These are phyloP conservation scores for Mycena belliarum DNA, from an alignment of 768 basidiomycete genomes.

Conservation along the genomic window DNA sequence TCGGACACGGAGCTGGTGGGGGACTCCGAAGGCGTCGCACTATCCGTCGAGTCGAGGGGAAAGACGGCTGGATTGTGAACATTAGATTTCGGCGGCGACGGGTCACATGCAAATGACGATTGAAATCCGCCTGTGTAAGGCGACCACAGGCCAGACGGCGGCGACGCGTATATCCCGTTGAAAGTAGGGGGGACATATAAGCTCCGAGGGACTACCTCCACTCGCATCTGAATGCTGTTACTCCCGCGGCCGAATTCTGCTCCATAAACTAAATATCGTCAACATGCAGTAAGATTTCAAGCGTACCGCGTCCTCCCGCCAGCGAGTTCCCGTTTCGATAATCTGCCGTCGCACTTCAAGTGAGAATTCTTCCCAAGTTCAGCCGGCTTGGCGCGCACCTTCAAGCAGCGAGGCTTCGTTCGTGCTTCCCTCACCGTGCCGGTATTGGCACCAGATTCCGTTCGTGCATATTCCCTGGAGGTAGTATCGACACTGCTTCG, in stretches of 20 bases:
- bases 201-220: background rate
- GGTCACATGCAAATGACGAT: conserved; percentile 1
- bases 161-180: background rate
- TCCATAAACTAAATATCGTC: background rate
- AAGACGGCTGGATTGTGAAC: background rate
- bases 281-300: background rate
- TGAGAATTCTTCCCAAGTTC: background rate
- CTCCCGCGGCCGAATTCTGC: background rate
- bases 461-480: conserved; percentile 19
- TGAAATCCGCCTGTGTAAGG: background rate
- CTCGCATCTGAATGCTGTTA: background rate
- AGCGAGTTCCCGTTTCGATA: background rate
- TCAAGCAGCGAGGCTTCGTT: conserved; percentile 12
- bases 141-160: background rate
- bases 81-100: background rate
- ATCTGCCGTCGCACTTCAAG: background rate
- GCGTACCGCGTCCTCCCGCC: background rate
- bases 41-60: background rate
- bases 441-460: conserved; percentile 22
- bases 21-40: conserved; percentile 4
- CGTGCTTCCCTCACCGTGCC: conserved; percentile 10
- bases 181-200: conserved; percentile 1
- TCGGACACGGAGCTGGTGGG: conserved; percentile 12
- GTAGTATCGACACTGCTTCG: conserved; percentile 20
- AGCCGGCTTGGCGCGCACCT: background rate